Evolutionary conservation across 768 basidiomycete genomes (phyloP).

Genomic region (Phlegmacium glaucopus): DNA sequence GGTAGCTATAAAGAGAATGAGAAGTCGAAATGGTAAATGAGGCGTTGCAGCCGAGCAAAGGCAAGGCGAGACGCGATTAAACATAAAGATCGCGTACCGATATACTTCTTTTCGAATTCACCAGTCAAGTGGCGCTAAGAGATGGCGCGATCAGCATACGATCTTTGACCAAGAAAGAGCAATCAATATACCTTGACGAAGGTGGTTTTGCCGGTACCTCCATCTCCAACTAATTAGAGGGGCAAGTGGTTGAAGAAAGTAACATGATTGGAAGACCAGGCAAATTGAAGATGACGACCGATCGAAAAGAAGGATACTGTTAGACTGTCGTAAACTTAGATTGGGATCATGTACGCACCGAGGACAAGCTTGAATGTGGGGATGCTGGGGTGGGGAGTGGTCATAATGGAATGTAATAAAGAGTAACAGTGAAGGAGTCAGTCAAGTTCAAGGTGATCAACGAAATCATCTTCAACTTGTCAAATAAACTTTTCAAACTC

Average conservation of each 20-base stretch:
- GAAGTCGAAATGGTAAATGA: conserved; percentile 13
- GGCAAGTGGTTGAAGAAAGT: conserved; percentile 12
- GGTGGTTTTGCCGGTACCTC: conserved; percentile 97
- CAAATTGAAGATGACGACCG: conserved; percentile 39
- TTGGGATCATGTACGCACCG: conserved; percentile 50
- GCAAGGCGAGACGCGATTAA: conserved; percentile 11
- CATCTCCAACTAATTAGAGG: conserved; percentile 74
- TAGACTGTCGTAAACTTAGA: conserved; percentile 17
- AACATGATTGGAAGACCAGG: conserved; percentile 8
- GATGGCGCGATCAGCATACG: conserved; percentile 51
- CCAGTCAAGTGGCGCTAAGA: conserved; percentile 93
- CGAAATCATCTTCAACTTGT: conserved; percentile 28
- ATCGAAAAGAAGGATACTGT: conserved; percentile 43
- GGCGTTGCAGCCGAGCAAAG: conserved; percentile 17
- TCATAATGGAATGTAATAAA: conserved; percentile 17
- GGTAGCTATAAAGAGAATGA: conserved; percentile 61
- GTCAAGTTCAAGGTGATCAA: conserved; percentile 13
- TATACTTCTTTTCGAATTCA: conserved; percentile 99
- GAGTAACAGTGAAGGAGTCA: conserved; percentile 23
- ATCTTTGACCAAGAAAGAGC: conserved; percentile 34
- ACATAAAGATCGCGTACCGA: conserved; percentile 55
- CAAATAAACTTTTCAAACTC: conserved; percentile 37
- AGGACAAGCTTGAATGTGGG: conserved; percentile 99
- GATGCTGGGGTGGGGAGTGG: conserved; percentile 47
- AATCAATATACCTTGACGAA: conserved; percentile 82